These are phyloP conservation scores for Hirsutella rhossiliensis DNA, from an alignment of 2,329 filamentous ascomycete species.

Conservation along the genomic window DNA sequence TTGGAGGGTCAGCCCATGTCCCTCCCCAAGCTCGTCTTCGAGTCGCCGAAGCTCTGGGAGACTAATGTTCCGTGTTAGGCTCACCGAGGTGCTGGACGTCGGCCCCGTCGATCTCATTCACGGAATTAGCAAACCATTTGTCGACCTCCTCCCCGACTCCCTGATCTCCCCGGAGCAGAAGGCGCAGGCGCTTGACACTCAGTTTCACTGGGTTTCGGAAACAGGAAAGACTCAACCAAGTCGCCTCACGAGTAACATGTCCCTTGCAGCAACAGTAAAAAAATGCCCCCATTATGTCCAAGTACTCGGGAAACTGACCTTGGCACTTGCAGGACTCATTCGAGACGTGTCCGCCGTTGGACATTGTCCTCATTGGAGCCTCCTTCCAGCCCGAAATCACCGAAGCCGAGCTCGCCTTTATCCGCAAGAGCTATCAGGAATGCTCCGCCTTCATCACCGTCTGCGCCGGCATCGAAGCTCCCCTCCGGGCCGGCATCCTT, in stretches of 20 bases:
- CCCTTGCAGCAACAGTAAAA: constrained; percentile 17
- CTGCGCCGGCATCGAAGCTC: constrained; percentile 22
- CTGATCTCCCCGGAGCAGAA: constrained; percentile 6
- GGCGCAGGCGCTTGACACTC: constrained; percentile 13
- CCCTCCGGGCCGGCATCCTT: constrained; percentile 21
- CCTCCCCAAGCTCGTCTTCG: not conserved
- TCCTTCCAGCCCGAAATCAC: constrained; percentile 15
- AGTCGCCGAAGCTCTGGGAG: not conserved
- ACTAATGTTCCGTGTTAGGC: constrained; percentile 7
- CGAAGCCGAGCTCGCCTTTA: constrained; percentile 21
- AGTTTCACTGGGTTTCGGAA: constrained; percentile 23
- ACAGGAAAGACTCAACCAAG: constrained; percentile 4
- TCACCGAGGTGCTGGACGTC: constrained; percentile 21
- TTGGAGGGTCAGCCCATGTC: constrained; percentile 10
- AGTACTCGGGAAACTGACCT: not conserved
- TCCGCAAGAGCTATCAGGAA: constrained; percentile 20
- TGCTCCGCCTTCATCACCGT: constrained; percentile 26
- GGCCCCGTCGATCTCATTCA: constrained; percentile 19
- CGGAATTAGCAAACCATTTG: constrained; percentile 7
- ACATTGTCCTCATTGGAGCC: constrained; percentile 29
- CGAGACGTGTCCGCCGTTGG: constrained; percentile 23
- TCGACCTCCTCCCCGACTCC: constrained; percentile 7
- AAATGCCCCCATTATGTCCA: no score
- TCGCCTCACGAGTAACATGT: constrained; percentile 14
- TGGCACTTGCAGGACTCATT: constrained; percentile 22